Base-by-base conservation (phyloP, 2,329 filamentous ascomycete genomes). In the Tolypocladium paradoxum region DNA sequence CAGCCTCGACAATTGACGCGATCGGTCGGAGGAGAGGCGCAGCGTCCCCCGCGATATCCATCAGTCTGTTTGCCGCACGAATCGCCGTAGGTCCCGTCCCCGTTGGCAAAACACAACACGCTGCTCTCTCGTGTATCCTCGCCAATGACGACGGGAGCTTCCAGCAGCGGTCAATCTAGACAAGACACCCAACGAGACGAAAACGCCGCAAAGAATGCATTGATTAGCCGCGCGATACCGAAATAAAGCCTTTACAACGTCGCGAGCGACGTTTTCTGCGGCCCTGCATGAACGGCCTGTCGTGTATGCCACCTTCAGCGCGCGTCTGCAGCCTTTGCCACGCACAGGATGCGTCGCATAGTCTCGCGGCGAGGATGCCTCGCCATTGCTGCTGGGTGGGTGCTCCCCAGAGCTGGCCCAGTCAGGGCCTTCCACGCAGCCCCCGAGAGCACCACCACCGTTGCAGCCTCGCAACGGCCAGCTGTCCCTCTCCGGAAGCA, bases 401-500 rank as follows among this genome's bases (percentile, higher is more conserved):
- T 51, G 43, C 52, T 46, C 29, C 56, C 51, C n/a, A 52, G 50
- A 18, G 49, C 51, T 36, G 49, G 48, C 51, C 58, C 58, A 52
- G 40, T 55, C 55, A 66, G 66, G 56, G 52, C 56, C 40, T 55
- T 71, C 35, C 69, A 75, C 55, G 59, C 64, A 43, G 61, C 67
- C 27, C 53, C 64, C 47, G 53, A 60, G 51, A 55, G 61, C 40
- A 18, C 40, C 24, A 45, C 24, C 22, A 29, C 62, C 48, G 53
- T 57, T 27, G 52, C 64, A 48, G 48, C 57, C 38, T 54, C 56
- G 45, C 57, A 43, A 35, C 49, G 56, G 38, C 54, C 64, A 18
- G 43, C 61, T 48, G 67, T 77, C 1, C 83, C 85, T 11, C 71
- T 89, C 11, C 81, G 87, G 34, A 90, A 90, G 64, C 81, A 87